Evolutionary conservation across 225 moss, liverwort and hornwort species (phyloP).

Genomic region (Ulota crispa): DNA sequence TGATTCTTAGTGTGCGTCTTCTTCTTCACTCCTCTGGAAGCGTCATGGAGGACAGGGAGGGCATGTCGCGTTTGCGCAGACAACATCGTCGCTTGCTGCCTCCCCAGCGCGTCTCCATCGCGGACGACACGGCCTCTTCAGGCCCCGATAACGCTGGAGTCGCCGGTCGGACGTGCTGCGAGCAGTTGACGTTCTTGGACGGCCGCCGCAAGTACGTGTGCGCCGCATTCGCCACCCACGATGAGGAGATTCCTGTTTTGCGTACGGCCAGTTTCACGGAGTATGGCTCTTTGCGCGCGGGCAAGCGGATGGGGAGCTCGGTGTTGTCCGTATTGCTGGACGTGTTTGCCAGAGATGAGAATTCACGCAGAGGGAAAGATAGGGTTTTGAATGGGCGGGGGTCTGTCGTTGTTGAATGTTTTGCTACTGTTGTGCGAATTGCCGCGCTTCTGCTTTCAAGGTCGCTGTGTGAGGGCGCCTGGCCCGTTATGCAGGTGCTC

Average conservation of each 20-base stretch:
- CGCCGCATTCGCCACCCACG: slow-evolving; percentile 34
- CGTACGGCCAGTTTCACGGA: slow-evolving; percentile 27
- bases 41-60: slow-evolving; percentile 56
- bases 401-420: slow-evolving; percentile 39
- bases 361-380: not conserved
- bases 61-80: slow-evolving; percentile 55
- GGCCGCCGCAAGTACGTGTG: slow-evolving; percentile 63
- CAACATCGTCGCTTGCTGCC: slow-evolving; percentile 58
- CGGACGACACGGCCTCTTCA: not conserved
- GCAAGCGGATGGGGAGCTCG: slow-evolving; percentile 37
- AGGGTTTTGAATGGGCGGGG: slow-evolving; percentile 1
- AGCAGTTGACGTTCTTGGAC: slow-evolving; percentile 51
- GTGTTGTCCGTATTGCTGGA: slow-evolving; percentile 36
- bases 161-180: slow-evolving; percentile 38
- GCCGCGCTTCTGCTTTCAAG: slow-evolving; percentile 69
- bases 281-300: slow-evolving; percentile 51
- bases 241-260: slow-evolving; percentile 34
- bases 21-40: not conserved
- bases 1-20: not conserved
- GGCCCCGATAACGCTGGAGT: slow-evolving; percentile 21
- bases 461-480: slow-evolving; percentile 58
- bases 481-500: slow-evolving; percentile 82
- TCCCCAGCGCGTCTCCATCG: not conserved
- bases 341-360: slow-evolving; percentile 25
- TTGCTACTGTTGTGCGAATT: slow-evolving; percentile 52